phyloP scores from a whole-genome alignment of 129 eudicot species.

The Dittrichia graveolens region DNA sequence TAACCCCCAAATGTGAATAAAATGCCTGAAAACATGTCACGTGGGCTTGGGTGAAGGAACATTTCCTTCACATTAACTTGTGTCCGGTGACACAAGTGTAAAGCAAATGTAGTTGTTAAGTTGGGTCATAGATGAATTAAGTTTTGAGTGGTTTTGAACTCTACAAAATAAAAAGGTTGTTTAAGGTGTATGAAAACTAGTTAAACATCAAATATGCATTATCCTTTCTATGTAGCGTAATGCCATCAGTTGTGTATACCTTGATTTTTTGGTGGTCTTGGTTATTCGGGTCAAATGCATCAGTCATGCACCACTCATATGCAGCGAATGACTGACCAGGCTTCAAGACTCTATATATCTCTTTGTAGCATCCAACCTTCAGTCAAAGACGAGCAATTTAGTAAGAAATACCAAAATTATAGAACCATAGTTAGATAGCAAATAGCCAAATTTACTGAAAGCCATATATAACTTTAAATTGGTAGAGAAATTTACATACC shows the following conservation, averaged over 20 bases:
- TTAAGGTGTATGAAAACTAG: constrained; percentile 13
- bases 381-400: not conserved
- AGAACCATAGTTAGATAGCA: not conserved
- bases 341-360: constrained; percentile 84
- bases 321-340: constrained; percentile 98
- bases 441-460: not conserved
- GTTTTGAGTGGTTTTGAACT: not conserved
- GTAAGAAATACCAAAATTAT: not conserved
- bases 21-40: not conserved
- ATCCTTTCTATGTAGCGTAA: too few relatives aligned
- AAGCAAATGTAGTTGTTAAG: not conserved
- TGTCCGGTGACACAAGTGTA: too few relatives aligned
- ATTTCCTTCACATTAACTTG: too few relatives aligned
- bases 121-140: not conserved
- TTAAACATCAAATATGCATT: too few relatives aligned
- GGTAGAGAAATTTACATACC: constrained; percentile 39
- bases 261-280: constrained; percentile 81
- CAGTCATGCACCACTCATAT: constrained; percentile 98
- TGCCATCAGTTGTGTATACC: constrained; percentile 38
- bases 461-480: not conserved
- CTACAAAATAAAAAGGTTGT: not conserved
- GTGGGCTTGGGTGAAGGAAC: too few relatives aligned
- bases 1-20: not conserved
- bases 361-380: constrained; percentile 90
- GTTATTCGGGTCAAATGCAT: constrained; percentile 80